These are phyloP conservation scores for Yamadazyma atlantica DNA, from an alignment of 1,139 yeast species.

Conservation along the genomic window DNA sequence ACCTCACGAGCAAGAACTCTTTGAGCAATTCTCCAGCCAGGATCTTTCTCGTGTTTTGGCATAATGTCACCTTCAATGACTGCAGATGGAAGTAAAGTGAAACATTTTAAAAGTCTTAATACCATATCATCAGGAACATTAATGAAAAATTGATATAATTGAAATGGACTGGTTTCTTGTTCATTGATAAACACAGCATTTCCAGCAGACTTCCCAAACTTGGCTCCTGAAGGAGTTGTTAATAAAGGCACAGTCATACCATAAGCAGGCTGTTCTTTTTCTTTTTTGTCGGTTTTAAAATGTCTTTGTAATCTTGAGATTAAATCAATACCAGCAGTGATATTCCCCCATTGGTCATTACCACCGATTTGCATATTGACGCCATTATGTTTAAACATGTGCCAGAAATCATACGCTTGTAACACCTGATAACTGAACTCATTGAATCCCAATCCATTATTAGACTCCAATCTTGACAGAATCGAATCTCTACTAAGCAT, in stretches of 20 bases:
- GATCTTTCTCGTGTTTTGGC: slow-evolving; percentile 52
- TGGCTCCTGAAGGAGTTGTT: slow-evolving; percentile 87
- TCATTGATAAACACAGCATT: slow-evolving; percentile 89
- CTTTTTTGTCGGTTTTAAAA: slow-evolving; percentile 13
- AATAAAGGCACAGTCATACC: slow-evolving; percentile 90
- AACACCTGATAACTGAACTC: slow-evolving; percentile 91
- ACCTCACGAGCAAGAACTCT: slow-evolving; percentile 77
- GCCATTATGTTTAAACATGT: slow-evolving; percentile 57
- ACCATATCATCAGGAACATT: slow-evolving; percentile 81
- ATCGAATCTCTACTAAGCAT: slow-evolving; percentile 92
- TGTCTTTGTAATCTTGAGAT: slow-evolving; percentile 58
- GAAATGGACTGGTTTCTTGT: slow-evolving; percentile 71
- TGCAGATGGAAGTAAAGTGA: slow-evolving; percentile 71
- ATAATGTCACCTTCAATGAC: slow-evolving; percentile 55
- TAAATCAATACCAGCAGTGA: slow-evolving; percentile 92
- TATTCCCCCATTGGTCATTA: slow-evolving; percentile 98
- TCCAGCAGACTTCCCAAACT: slow-evolving; percentile 97
- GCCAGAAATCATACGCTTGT: slow-evolving; percentile 94
- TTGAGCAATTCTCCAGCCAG: slow-evolving; percentile 72
- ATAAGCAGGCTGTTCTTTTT: slow-evolving; percentile 36
- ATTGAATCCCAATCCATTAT: slow-evolving; percentile 83
- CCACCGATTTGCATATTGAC: slow-evolving; percentile 91
- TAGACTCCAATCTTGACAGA: slow-evolving; percentile 65
- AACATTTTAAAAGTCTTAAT: slow-evolving; percentile 63
- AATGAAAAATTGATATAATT: slow-evolving; percentile 82